These are phyloP conservation scores for Chrysanthemum makinoi DNA, from an alignment of 129 eudicot species.

Conservation along the genomic window DNA sequence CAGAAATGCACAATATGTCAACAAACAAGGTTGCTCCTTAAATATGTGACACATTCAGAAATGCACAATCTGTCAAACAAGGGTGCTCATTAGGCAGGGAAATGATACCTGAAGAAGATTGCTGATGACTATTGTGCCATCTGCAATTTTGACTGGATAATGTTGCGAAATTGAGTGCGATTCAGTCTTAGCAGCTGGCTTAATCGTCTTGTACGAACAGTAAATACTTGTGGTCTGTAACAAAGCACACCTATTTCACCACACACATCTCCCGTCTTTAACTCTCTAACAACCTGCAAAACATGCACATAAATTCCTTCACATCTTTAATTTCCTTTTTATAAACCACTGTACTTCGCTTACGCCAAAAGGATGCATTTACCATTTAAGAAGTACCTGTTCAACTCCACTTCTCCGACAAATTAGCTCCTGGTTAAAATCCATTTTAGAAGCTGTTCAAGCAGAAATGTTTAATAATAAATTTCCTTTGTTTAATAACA, in stretches of 20 bases:
- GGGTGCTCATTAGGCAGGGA: not conserved
- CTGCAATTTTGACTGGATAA: constrained; percentile 66
- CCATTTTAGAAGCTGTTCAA: constrained; percentile 10
- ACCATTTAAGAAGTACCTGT: constrained; percentile 35
- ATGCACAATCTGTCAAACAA: not conserved
- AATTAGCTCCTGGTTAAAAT: constrained; percentile 56
- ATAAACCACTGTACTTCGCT: not conserved
- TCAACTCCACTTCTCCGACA: constrained; percentile 39
- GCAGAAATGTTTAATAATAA: not conserved
- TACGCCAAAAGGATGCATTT: constrained; percentile 4
- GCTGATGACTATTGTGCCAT: constrained; percentile 66
- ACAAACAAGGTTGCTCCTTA: too few species aligned
- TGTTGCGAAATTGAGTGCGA: constrained; percentile 54
- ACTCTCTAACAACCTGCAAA: constrained; percentile 50
- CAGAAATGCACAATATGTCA: too few species aligned
- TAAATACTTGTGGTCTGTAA: constrained; percentile 64
- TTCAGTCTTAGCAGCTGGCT: constrained; percentile 66
- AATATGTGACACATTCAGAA: too few species aligned
- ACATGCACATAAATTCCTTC: constrained; percentile 10
- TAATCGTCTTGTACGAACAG: constrained; percentile 66
- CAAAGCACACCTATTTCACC: constrained; percentile 79
- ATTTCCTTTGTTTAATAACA: not conserved
- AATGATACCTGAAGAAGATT: constrained; percentile 64
- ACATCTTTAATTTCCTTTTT: constrained; percentile 6
- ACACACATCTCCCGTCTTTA: constrained; percentile 57